A percentile compares a stretch with the other conserved stretches of the same genome.
Conservation (phyloP, 352 stramenopile genomes). For the Phytophthora ramorum region DNA sequence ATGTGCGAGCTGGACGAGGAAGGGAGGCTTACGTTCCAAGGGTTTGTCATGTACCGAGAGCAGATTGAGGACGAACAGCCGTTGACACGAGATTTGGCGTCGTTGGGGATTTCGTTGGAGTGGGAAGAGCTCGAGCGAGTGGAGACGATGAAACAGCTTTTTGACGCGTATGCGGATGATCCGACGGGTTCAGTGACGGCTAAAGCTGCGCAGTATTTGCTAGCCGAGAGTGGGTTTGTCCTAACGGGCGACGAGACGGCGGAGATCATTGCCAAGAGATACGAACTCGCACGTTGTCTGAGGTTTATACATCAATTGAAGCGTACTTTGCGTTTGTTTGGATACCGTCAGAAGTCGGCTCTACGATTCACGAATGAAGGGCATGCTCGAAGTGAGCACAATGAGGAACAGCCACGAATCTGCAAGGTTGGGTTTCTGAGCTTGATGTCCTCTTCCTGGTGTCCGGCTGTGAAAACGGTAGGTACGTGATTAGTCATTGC, state of each 20-base stretch:
- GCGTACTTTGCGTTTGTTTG: slow-evolving; percentile 66
- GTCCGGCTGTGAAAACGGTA: slow-evolving; percentile 45
- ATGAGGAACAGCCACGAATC: slow-evolving; percentile 51
- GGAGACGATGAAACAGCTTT: slow-evolving; percentile 33
- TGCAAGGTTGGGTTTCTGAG: slow-evolving; percentile 54
- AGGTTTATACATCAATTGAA: slow-evolving; percentile 53
- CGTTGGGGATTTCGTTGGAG: slow-evolving; percentile 51
- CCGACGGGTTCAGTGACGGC: slow-evolving; percentile 38
- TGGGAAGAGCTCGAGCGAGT: slow-evolving; percentile 42
- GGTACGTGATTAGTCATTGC: not conserved
- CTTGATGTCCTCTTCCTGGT: slow-evolving; percentile 60
- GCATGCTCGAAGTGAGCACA: slow-evolving; percentile 9
- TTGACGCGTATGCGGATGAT: slow-evolving; percentile 61
- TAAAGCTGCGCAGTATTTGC: slow-evolving; percentile 55
- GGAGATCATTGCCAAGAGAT: slow-evolving; percentile 46
- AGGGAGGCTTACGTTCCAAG: slow-evolving; percentile 57
- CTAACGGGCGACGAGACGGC: slow-evolving; percentile 45
- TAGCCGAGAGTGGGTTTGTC: slow-evolving; percentile 47
- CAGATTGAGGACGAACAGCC: slow-evolving; percentile 49
- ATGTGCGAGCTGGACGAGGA: slow-evolving; percentile 47
- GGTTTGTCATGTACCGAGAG: slow-evolving; percentile 67
- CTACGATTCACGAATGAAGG: slow-evolving; percentile 46
- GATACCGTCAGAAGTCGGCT: slow-evolving; percentile 62
- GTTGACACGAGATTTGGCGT: slow-evolving; percentile 46
- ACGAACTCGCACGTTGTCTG: slow-evolving; percentile 50